phyloP scores from a whole-genome alignment of 179 eudicot species.

The Drosera spatulata region DNA sequence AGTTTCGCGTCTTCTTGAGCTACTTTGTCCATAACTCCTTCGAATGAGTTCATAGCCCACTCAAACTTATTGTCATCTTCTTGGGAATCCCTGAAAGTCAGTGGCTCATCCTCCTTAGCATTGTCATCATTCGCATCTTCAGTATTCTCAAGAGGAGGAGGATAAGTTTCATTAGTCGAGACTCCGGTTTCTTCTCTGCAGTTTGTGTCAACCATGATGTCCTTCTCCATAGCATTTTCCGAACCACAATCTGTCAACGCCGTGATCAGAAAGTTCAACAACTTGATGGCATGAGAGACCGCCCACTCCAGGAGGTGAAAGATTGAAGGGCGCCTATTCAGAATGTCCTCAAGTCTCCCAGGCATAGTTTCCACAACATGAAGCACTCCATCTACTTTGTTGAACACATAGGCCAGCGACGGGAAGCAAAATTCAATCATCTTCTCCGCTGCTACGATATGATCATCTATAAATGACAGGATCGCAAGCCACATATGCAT shows the following conservation, averaged over 20 bases:
- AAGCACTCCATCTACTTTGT: slow-evolving; percentile 30
- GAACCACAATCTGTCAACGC: slow-evolving; percentile 20
- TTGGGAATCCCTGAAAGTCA: not conserved
- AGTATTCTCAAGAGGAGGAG: not conserved
- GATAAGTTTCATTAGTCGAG: not conserved
- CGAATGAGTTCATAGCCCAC: slow-evolving; percentile 19
- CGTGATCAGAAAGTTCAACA: slow-evolving; percentile 21
- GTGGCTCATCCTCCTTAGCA: not conserved
- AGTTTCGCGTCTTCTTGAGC: slow-evolving; percentile 7
- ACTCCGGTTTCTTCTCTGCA: slow-evolving; percentile 1
- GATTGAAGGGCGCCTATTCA: slow-evolving; percentile 11
- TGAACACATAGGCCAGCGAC: slow-evolving; percentile 23
- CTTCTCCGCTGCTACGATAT: slow-evolving; percentile 19
- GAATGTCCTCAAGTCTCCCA: slow-evolving; percentile 18
- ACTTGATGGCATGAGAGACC: slow-evolving; percentile 11
- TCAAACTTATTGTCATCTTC: slow-evolving; percentile 1
- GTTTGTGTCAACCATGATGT: slow-evolving; percentile 31
- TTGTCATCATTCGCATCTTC: not conserved
- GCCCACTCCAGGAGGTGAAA: slow-evolving; percentile 27
- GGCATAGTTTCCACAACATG: slow-evolving; percentile 31
- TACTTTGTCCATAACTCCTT: slow-evolving; percentile 38
- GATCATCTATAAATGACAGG: slow-evolving; percentile 36
- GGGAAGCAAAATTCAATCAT: slow-evolving; percentile 26
- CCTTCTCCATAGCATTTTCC: slow-evolving; percentile 33
- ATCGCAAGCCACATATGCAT: slow-evolving; percentile 29